phyloP scores from a whole-genome alignment of 148 eudicot species.

The Nepenthes gracilis region DNA sequence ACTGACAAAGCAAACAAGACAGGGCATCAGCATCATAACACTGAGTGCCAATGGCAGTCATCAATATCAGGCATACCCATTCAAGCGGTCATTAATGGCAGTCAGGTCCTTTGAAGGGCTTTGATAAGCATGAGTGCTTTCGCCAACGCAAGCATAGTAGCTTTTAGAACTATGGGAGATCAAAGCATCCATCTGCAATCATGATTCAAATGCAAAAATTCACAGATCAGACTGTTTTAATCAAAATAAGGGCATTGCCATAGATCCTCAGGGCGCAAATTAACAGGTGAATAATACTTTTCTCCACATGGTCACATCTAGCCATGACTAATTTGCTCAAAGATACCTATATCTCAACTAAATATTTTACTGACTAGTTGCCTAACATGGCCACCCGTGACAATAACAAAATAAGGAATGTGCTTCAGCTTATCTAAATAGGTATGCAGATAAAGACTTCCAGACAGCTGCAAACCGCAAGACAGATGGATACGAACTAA shows the following conservation, averaged over 20 bases:
- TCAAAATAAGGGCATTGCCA: too few species aligned
- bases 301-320: too few species aligned
- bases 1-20: conserved; percentile 17
- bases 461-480: too few species aligned
- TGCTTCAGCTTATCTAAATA: not conserved
- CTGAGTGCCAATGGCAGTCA: not conserved
- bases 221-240: not conserved
- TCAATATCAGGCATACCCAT: conserved; percentile 37
- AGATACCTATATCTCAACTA: too few species aligned
- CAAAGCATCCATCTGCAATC: conserved; percentile 75
- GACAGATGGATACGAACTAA: too few species aligned
- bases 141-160: conserved; percentile 98
- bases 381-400: not conserved
- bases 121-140: conserved; percentile 97
- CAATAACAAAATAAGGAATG: not conserved
- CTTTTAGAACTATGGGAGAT: conserved; percentile 84
- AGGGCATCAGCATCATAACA: too few species aligned
- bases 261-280: too few species aligned
- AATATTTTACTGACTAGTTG: too few species aligned
- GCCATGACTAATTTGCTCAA: too few species aligned
- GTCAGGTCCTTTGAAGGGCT: conserved; percentile 98
- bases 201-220: conserved; percentile 3
- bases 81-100: conserved; percentile 86
- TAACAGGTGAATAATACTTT: too few species aligned
- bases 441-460: too few species aligned